Base-by-base conservation (phyloP, 306 rosid genomes). In the Sphenostylis stenocarpa region DNA sequence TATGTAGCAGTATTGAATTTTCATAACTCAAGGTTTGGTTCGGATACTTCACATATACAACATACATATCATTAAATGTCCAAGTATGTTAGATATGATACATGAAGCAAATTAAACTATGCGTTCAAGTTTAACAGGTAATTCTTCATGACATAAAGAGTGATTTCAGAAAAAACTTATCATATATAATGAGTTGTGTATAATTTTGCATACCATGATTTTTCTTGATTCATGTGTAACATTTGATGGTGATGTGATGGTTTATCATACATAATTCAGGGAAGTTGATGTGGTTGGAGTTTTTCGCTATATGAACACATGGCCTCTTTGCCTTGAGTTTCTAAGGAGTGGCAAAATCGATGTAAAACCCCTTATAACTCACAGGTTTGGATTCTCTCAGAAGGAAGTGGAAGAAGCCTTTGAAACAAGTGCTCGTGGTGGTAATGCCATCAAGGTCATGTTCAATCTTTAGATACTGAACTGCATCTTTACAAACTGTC, bases 341-440 rank as follows among this genome's bases (percentile, higher is more conserved):
- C 57, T 95, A 56, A 89, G 86, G 80, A 90, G 90, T 78, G 91
- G 97, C 0, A 92, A 90, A 87, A 92, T 95, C 19, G 88, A 92
- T 44, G 96, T 95, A 43, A 90, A 92, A 85, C 90, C 93, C 23
- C 93, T 92, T 20, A 92, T 92, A 73, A 94, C 97, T 3, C 97
- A 92, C 80, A 87, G 96, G 76, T 92, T 89, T 70, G 92, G 97
- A 1, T 95, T 95, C 80, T 86, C 96, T n/a, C 96, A 89, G 28
- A 84, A 70, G 81, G 98, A 95, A 79, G 89, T 92, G 51, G 98
- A 89, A 86, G 93, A 90, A 39, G 97, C 96, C 11, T 95, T 94
- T 56, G 97, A 89, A 85, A 92, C 96, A n/a, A 94, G 97, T 81
- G 98, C 98, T 69, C 81, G 92, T 51, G 98, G 98, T 16, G 97